phyloP scores from a whole-genome alignment of 2,329 filamentous ascomycete genomes.

The Sphaerostilbella broomeana region DNA sequence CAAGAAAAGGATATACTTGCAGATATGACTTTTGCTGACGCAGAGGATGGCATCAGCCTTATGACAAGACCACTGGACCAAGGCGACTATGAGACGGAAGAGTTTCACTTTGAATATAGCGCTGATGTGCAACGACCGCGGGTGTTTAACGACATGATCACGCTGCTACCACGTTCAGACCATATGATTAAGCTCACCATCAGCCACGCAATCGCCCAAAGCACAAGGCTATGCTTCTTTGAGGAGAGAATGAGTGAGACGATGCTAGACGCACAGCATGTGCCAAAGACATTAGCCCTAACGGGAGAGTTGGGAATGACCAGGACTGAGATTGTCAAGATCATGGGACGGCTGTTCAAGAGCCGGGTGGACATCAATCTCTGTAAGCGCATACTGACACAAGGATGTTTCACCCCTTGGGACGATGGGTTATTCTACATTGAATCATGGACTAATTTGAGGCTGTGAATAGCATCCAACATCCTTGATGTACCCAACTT shows the following conservation, averaged over 20 bases:
- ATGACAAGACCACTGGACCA: constrained; percentile 75
- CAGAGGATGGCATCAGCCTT: constrained; percentile 57
- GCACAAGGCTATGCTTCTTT: constrained; percentile 92
- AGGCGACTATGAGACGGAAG: constrained; percentile 92
- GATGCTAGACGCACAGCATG: constrained; percentile 86
- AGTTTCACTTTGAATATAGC: constrained; percentile 98
- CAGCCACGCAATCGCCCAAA: constrained; percentile 94
- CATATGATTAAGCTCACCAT: constrained; percentile 99
- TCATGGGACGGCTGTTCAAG: constrained; percentile 85
- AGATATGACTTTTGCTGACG: constrained; percentile 82
- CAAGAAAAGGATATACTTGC: constrained; percentile 96
- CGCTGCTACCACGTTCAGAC: constrained; percentile 77
- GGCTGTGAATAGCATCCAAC: constrained; percentile 76
- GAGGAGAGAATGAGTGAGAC: constrained; percentile 94
- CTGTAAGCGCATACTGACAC: constrained; percentile 57
- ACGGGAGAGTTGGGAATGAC: constrained; percentile 90
- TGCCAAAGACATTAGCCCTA: constrained; percentile 80
- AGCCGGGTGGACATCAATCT: constrained; percentile 95
- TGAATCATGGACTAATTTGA: too few relatives aligned
- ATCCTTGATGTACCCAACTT: constrained; percentile 95
- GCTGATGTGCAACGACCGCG: constrained; percentile 76
- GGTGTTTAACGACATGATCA: constrained; percentile 99
- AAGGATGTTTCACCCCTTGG: too few relatives aligned
- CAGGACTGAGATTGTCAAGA: constrained; percentile 83
- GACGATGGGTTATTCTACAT: too few relatives aligned